Conservation (phyloP, 805 yeast species). For the Ogataea pilisensis region DNA sequence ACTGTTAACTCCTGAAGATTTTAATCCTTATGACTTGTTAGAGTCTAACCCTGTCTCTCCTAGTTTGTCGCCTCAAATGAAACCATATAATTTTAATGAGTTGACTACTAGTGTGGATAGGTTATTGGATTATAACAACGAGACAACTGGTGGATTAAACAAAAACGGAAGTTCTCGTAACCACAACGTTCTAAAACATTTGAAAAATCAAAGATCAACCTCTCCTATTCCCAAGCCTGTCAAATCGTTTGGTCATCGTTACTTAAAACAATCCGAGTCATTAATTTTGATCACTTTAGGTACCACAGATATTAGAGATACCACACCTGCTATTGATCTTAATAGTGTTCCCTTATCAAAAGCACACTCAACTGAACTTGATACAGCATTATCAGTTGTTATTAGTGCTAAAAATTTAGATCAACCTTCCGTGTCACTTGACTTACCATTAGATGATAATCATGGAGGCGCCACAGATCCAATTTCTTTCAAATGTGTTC, state of each 20-base stretch:
- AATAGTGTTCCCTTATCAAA: conserved; percentile 73
- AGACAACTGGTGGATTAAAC: not conserved
- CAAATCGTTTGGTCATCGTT: conserved; percentile 83
- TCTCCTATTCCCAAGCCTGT: conserved; percentile 47
- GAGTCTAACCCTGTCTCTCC: conserved; percentile 21
- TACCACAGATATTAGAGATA: conserved; percentile 69
- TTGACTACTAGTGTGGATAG: conserved; percentile 25
- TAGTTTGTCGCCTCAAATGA: conserved; percentile 29
- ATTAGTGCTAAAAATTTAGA: conserved; percentile 46
- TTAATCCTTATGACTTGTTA: conserved; percentile 29
- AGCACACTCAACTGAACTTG: conserved; percentile 77
- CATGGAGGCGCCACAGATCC: conserved; percentile 69
- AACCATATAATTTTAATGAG: conserved; percentile 27
- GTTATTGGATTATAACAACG: conserved; percentile 18
- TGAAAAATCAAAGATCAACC: conserved; percentile 19
- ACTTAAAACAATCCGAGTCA: conserved; percentile 58
- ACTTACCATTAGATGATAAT: conserved; percentile 79
- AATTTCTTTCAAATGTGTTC: conserved; percentile 60
- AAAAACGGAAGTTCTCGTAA: conserved; percentile 5
- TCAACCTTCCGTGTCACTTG: conserved; percentile 56
- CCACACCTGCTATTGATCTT: conserved; percentile 56
- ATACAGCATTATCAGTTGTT: conserved; percentile 78
- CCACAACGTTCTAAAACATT: conserved; percentile 18
- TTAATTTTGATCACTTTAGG: conserved; percentile 82
- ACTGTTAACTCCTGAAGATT: conserved; percentile 49